Conservation (phyloP, 176 grass and related monocot genomes). For the Leersia perrieri region DNA sequence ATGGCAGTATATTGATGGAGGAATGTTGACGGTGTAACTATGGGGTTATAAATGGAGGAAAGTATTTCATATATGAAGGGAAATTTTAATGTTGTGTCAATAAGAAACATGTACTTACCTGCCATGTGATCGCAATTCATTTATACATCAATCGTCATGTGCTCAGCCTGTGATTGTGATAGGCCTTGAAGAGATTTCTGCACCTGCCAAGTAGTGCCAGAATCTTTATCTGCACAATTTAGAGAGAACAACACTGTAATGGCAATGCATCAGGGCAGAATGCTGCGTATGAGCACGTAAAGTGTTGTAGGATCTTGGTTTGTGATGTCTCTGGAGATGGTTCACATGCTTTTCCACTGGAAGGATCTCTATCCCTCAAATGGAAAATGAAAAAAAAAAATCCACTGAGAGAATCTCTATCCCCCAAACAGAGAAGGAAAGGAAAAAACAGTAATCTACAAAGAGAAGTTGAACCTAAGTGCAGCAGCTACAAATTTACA, state of each 20-base stretch:
- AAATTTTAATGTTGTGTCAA: neutral
- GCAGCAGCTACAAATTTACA: neutral
- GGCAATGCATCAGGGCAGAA: neutral
- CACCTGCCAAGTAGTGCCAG: neutral
- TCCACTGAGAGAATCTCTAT: neutral
- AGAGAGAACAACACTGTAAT: neutral
- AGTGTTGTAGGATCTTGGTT: neutral
- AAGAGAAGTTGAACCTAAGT: neutral
- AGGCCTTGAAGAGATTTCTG: neutral
- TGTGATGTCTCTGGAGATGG: neutral
- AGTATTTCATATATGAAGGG: neutral
- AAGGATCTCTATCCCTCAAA: neutral
- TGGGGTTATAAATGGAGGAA: neutral
- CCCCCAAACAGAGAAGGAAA: neutral
- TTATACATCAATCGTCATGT: neutral
- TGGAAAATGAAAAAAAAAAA: neutral
- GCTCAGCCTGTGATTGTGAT: neutral
- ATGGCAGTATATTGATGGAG: neutral
- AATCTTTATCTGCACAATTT: neutral
- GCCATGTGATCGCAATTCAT: neutral
- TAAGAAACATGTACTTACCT: slow-evolving; percentile 2
- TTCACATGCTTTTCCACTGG: neutral
- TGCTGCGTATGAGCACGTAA: neutral
- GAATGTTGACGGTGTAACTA: neutral
- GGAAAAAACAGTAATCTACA: neutral